Evolutionary conservation across 106 monocot species (phyloP).

Genomic region (Dendrobium chrysotoxum): DNA sequence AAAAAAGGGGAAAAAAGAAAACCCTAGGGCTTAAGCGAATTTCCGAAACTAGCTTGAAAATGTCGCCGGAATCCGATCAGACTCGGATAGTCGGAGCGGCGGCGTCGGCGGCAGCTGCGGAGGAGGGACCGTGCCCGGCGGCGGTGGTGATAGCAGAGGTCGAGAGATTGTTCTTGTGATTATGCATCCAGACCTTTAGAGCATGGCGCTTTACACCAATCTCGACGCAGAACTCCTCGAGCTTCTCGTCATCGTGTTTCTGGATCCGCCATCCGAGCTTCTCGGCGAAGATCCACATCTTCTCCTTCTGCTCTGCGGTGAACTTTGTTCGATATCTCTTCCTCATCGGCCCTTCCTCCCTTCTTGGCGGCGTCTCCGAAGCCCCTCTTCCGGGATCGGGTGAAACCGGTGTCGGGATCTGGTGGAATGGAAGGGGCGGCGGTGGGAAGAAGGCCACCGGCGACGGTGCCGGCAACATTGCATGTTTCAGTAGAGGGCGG

Average conservation of each 20-base stretch:
- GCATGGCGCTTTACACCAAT: conserved; percentile 59
- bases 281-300: conserved; percentile 79
- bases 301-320: conserved; percentile 65
- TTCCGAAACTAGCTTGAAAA: no score
- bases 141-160: background rate
- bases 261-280: conserved; percentile 77
- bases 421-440: conserved; percentile 7
- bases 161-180: conserved; percentile 51
- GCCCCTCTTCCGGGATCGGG: conserved; percentile 18
- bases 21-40: no score
- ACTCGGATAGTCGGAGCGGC: background rate
- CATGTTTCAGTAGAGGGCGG: conserved; percentile 20
- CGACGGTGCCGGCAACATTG: background rate
- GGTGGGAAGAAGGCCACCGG: conserved; percentile 8
- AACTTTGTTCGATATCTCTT: conserved; percentile 19
- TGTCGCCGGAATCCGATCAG: conserved; percentile 2
- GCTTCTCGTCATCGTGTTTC: conserved; percentile 50
- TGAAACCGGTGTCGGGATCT: conserved; percentile 1
- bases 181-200: conserved; percentile 83
- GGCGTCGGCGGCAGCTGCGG: background rate
- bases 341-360: conserved; percentile 9
- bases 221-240: conserved; percentile 68
- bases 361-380: conserved; percentile 45
- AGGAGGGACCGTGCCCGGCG: background rate
- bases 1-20: background rate